Percentiles rank a stretch among this genome's conserved stretches.
phyloP scores from a whole-genome alignment of 2,329 filamentous ascomycete genomes.

The Sphaerulina populicola region DNA sequence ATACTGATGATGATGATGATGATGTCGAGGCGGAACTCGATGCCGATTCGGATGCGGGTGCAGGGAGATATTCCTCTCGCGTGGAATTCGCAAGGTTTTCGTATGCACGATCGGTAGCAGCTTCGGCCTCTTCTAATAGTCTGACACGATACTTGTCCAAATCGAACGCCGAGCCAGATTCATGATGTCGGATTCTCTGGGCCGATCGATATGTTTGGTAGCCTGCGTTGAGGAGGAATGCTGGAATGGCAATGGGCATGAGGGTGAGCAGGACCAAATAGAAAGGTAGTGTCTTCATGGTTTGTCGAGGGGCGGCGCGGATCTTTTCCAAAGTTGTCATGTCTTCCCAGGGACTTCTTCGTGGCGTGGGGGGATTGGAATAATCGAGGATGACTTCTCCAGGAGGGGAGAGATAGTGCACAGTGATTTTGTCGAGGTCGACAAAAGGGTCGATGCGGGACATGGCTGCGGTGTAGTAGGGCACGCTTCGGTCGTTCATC shows the following conservation, averaged over 20 bases:
- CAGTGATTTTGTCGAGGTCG: slow-evolving; percentile 56
- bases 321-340: slow-evolving; percentile 19
- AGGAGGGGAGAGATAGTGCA: slow-evolving; percentile 62
- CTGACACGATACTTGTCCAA: slow-evolving; percentile 67
- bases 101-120: slow-evolving; percentile 68
- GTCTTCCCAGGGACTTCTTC: slow-evolving; percentile 15
- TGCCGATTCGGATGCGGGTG: slow-evolving; percentile 31
- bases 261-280: slow-evolving; percentile 59
- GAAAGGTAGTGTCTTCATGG: slow-evolving; percentile 53
- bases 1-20: background rate
- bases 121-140: slow-evolving; percentile 64
- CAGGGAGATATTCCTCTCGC: slow-evolving; percentile 58
- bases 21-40: slow-evolving; percentile 23
- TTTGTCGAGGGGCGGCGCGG: slow-evolving; percentile 24
- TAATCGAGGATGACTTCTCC: slow-evolving; percentile 69
- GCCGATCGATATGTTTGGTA: slow-evolving; percentile 69
- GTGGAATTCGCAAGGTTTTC: slow-evolving; percentile 63
- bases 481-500: slow-evolving; percentile 72
- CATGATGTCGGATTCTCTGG: slow-evolving; percentile 67
- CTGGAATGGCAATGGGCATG: slow-evolving; percentile 61
- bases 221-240: slow-evolving; percentile 66
- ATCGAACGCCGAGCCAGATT: slow-evolving; percentile 54
- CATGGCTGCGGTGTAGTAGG: slow-evolving; percentile 76
- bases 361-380: slow-evolving; percentile 49
- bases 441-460: slow-evolving; percentile 68